A percentile compares a stretch with the other conserved stretches of the same genome.
These are phyloP conservation scores for Amylocarpus encephaloides DNA, from an alignment of 2,329 filamentous ascomycete genomes.

Conservation along the genomic window DNA sequence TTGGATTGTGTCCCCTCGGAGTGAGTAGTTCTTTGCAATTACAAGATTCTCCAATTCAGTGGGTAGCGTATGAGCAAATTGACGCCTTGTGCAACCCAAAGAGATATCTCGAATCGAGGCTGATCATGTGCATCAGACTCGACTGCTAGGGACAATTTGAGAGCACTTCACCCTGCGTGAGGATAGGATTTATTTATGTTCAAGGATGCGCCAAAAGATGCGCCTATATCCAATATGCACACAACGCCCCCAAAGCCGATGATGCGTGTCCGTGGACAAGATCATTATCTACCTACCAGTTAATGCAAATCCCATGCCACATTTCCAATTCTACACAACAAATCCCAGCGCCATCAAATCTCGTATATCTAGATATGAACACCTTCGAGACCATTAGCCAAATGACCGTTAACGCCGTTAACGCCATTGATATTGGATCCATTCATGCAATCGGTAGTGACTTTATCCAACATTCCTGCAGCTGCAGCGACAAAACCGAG, in stretches of 20 bases:
- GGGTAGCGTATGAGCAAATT: no score
- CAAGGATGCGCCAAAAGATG: neutral
- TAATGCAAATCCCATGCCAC: neutral
- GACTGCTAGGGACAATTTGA: neutral
- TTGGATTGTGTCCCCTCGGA: no score
- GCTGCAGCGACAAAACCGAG: conserved; percentile 80
- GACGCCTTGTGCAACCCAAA: no score
- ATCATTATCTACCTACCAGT: conserved; percentile 1
- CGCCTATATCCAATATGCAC: neutral
- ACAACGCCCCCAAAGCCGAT: neutral
- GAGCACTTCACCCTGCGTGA: neutral
- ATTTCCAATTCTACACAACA: neutral
- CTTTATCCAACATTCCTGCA: conserved; percentile 27
- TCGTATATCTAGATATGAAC: conserved; percentile 1
- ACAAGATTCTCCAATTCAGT: no score
- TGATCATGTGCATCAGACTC: no score
- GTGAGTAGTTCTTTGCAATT: no score
- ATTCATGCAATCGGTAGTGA: conserved; percentile 15
- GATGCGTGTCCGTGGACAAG: neutral
- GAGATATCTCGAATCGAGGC: no score
- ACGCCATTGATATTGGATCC: neutral
- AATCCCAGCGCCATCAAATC: neutral
- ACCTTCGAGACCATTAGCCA: conserved; percentile 2
- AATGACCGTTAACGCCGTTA: neutral
- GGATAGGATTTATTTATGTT: neutral